Evolutionary conservation across 208 protist species (phyloP), one percentile per base, ranked within the genome.

Genomic region (Trypanosoma avium): DNA sequence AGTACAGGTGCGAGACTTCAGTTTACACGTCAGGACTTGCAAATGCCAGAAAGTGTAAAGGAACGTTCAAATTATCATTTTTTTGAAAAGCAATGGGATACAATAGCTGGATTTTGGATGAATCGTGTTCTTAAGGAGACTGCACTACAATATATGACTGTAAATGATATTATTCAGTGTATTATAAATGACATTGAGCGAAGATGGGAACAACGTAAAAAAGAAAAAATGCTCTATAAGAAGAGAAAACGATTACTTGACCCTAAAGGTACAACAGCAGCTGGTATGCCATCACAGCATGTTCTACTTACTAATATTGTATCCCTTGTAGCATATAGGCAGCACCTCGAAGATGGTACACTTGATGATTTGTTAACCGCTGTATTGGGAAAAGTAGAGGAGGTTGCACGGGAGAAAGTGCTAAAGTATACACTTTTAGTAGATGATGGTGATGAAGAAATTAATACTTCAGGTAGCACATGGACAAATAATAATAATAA

Each of bases 51-150:
- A 29, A 33, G 30, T 22, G 47, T 94, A n/a, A 73, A 73, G 10
- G 49, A 71, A 7, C 19, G 60, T n/a, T 70, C 75, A 1, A 81
- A 93, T 60, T 38, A 50, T 22, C 67, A 77, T 56, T 94, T 94
- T 58, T 91, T 84, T 62, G 77, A 77, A 59, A 91, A 90, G 68
- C 88, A 94, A 60, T 94, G 88, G 84, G 79, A 82, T 26, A 19
- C 77, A 1, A 82, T 94, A 19, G 69, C 82, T 1, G 62, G 73
- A 24, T 87, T 88, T 58, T 94, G 84, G 82, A 85, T 87, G 40
- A 89, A 85, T 42, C 88, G 88, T 24, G 80, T 94, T 7, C 63
- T 94, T 9, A 91, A 91, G 67, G 81, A 91, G 47, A 32, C 70
- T 1, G 0, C 61, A 0, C 70, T 94, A 63, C 88, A 94, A 69